These are phyloP conservation scores for Petrea volubilis DNA, from an alignment of 257 asterid species.

Conservation along the genomic window DNA sequence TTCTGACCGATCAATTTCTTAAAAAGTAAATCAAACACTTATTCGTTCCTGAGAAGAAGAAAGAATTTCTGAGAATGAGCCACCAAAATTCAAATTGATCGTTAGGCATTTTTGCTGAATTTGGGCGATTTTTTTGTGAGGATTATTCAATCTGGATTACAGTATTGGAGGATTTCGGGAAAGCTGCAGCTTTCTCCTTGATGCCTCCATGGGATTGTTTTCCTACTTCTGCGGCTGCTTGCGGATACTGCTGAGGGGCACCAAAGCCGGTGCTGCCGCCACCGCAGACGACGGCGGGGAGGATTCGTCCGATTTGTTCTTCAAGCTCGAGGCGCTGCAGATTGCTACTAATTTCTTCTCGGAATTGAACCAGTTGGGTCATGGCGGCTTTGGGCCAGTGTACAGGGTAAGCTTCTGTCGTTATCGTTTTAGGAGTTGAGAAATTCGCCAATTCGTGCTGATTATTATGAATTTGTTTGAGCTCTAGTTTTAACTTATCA, in stretches of 20 bases:
- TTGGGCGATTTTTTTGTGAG: too few relatives aligned
- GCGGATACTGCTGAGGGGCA: slow-evolving; percentile 28
- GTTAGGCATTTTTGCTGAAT: too few relatives aligned
- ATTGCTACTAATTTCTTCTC: slow-evolving; percentile 86
- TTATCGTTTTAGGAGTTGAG: neutral
- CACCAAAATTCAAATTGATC: too few relatives aligned
- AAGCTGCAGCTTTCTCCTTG: slow-evolving; percentile 15
- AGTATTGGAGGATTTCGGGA: neutral
- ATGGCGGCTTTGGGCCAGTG: slow-evolving; percentile 90
- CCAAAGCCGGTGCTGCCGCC: slow-evolving; percentile 29
- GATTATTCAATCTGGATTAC: slow-evolving; percentile 15
- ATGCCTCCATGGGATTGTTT: slow-evolving; percentile 50
- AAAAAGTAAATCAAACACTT: too few relatives aligned
- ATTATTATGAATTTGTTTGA: neutral
- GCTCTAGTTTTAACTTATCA: neutral
- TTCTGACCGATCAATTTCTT: too few relatives aligned
- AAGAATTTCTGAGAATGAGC: too few relatives aligned
- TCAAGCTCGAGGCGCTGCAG: slow-evolving; percentile 61
- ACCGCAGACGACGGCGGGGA: slow-evolving; percentile 34
- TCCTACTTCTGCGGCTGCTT: slow-evolving; percentile 49
- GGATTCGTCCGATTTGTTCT: slow-evolving; percentile 46
- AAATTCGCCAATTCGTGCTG: neutral
- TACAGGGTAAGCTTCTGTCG: slow-evolving; percentile 45
- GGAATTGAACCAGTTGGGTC: slow-evolving; percentile 72
- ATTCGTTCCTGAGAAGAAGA: too few relatives aligned